Evolutionary conservation across 805 yeast species (phyloP).

Genomic region (Sporopachydermia quercuum): DNA sequence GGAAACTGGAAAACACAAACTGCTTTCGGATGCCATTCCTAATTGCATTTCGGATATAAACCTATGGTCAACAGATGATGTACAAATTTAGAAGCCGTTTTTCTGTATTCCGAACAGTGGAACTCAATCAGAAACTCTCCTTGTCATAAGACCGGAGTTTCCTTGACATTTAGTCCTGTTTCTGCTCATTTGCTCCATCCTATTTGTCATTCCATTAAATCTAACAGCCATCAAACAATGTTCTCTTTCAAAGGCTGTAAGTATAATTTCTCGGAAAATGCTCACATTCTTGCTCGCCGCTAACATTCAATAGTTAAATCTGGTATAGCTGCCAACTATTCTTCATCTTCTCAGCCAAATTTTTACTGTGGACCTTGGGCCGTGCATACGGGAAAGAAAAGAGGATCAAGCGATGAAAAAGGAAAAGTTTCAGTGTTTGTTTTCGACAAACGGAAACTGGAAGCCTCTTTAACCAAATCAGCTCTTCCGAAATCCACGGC

Average conservation of each 20-base stretch:
- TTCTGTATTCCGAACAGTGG: no score
- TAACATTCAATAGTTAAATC: conserved; percentile 15
- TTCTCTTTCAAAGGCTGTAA: conserved; percentile 1
- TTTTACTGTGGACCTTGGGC: conserved; percentile 75
- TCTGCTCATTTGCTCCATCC: no score
- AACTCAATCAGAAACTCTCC: no score
- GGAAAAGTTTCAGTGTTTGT: conserved; percentile 63
- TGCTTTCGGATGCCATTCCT: no score
- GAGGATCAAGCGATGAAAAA: conserved; percentile 31
- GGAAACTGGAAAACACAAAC: no score
- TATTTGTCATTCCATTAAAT: no score
- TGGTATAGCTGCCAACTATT: conserved; percentile 54
- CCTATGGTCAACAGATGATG: no score
- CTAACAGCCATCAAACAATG: no score
- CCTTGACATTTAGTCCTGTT: no score
- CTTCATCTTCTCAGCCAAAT: conserved; percentile 53
- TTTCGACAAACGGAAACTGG: conserved; percentile 69
- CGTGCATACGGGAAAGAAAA: conserved; percentile 70
- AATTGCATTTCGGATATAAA: no score
- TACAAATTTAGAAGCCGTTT: no score
- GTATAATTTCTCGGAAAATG: not conserved
- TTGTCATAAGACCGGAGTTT: no score
- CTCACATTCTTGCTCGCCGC: not conserved
- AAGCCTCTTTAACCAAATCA: conserved; percentile 32
- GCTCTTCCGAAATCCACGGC: conserved; percentile 33